These are phyloP conservation scores for Daldinia grandis DNA, from an alignment of 495 filamentous ascomycete genomes.

Conservation along the genomic window DNA sequence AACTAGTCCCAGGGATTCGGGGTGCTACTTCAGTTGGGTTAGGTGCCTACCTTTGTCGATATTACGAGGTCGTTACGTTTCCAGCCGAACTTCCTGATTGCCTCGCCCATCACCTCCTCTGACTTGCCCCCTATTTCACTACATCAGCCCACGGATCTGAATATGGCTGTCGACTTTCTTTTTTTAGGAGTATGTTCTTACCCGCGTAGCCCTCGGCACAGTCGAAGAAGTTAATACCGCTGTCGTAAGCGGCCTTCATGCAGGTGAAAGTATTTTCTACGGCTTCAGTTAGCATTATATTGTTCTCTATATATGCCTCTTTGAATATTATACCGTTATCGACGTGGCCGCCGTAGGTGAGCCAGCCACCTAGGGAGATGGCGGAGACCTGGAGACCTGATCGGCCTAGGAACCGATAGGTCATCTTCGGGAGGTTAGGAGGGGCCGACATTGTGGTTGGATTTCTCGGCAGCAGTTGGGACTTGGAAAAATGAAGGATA, in stretches of 20 bases:
- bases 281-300: background rate
- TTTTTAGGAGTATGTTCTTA: background rate
- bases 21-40: background rate
- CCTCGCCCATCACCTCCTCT: conserved; percentile 77
- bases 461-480: background rate
- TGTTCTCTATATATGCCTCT: background rate
- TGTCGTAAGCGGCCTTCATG: conserved; percentile 79
- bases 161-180: background rate
- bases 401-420: conserved; percentile 77
- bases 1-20: background rate
- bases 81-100: conserved; percentile 73
- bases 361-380: conserved; percentile 77
- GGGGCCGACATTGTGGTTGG: conserved; percentile 48
- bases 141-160: conserved; percentile 6
- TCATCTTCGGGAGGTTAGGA: conserved; percentile 67
- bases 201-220: conserved; percentile 69
- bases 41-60: conserved; percentile 86
- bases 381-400: conserved; percentile 80
- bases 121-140: conserved; percentile 61
- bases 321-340: conserved; percentile 62
- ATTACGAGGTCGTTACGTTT: conserved; percentile 84
- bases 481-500: background rate
- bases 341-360: conserved; percentile 81
- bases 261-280: conserved; percentile 70
- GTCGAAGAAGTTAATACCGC: conserved; percentile 80